Base-by-base conservation (phyloP, 2,329 filamentous ascomycete species). In the Venturia effusa region DNA sequence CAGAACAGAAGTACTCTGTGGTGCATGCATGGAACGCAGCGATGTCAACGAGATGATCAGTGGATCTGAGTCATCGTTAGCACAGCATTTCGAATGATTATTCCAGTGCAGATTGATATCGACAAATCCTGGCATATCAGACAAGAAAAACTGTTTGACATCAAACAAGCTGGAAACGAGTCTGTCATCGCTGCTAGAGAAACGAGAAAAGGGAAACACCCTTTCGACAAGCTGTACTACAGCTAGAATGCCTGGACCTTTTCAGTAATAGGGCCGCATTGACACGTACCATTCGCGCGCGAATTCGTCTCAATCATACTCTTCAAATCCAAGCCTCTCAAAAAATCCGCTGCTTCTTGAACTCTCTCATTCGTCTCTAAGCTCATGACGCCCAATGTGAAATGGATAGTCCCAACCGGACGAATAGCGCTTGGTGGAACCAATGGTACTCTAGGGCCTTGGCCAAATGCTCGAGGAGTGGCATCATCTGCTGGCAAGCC, bases 371-470 rank as follows among this genome's bases (percentile, higher is more conserved):
- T 17, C n/a, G n/a, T 37, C 32, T 32, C 55, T 55, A 96, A 81
- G 67, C 83, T 88, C 88, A 97, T 92, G 1, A 95, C 89, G 0
- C 92, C 92, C 0, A 97, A 80, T 0, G 92, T 97, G 2, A 96
- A 78, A 74, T 97, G 93, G 59, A 97, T 75, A 0, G 91, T 92
- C 0, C 90, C 89, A 0, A 90, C 75, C 0, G 91, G 91, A 34
- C 92, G 80, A 61, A 96, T 77, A 1, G 91, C 90, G 63, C 82
- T 82, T 39, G 78, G 72, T 0, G 89, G 88, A 11, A 93, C 76
- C 6, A 78, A 77, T 34, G 40, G 66, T 74, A 67, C 77, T 74
- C 64, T 75, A 70, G 61, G 75, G 68, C 64, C 54, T 60, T 59
- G 73, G 57, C 63, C 55, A 54, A 66, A 54, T 63, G 67, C 63